These are phyloP conservation scores for Fusarium austroafricanum DNA, from an alignment of 2,329 filamentous ascomycete species.

Conservation along the genomic window DNA sequence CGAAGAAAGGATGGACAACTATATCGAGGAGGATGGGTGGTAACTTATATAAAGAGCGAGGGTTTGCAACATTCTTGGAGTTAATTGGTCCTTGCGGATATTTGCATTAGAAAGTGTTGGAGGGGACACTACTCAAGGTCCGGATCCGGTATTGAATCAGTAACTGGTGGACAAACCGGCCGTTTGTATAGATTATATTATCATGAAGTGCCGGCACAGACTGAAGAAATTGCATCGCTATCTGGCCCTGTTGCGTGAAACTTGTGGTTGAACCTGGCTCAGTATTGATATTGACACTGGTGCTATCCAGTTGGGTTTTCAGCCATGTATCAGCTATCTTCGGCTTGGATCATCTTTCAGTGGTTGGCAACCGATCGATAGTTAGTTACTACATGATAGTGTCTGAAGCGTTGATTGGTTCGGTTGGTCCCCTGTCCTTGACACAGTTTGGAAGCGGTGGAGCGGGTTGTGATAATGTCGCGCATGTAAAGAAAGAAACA, in stretches of 20 bases:
- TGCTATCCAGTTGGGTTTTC: no score
- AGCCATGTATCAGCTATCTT: background rate
- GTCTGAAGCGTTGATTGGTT: background rate
- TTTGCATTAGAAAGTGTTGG: constrained; percentile 26
- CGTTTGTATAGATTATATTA: constrained; percentile 37
- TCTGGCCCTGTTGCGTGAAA: background rate
- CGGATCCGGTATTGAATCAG: constrained; percentile 14
- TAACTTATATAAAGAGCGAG: constrained; percentile 29
- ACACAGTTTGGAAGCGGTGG: background rate
- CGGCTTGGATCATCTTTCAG: no score
- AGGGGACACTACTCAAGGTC: background rate
- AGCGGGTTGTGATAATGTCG: constrained; percentile 6
- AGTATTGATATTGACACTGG: background rate
- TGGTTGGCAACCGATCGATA: no score
- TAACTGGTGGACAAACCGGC: background rate
- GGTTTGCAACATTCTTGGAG: constrained; percentile 40
- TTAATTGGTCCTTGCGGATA: constrained; percentile 33
- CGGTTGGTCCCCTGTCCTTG: no score
- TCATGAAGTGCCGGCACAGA: constrained; percentile 30
- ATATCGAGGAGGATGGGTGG: constrained; percentile 4
- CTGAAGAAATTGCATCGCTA: constrained; percentile 17
- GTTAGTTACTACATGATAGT: background rate
- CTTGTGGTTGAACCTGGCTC: background rate
- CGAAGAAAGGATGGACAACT: background rate
- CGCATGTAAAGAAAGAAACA: background rate